Evolutionary conservation across 2,329 filamentous ascomycete species (phyloP), one percentile per base, ranked within the genome.

Genomic region (Botrytis sinoallii): DNA sequence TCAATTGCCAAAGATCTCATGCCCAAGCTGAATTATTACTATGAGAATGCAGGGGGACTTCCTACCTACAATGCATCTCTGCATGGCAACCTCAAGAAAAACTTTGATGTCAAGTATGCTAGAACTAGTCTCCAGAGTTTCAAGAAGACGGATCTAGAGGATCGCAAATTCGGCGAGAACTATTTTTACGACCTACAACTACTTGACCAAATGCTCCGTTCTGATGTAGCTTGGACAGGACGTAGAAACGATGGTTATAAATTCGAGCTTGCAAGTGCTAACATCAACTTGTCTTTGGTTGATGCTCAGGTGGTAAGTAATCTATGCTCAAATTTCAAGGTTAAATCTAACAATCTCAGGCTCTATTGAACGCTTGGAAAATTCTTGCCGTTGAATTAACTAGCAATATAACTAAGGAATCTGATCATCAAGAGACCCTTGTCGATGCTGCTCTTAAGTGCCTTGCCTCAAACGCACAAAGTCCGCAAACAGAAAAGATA

Each of bases 311-410:
- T 96, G 77, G 91, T 93, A 85, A 83, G 91, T 85, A 52, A 60
- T 35, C 38, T 57, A 60, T 25, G 60, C 46, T 44, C 55, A 64
- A 57, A 35, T 32, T 59, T 44, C 22, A 7, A 44, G 22, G 20
- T 72, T 32, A 8, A 14, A 46, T 40, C 77, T 84, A 79, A 84
- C 77, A 42, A 20, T 74, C 52, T 46, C 79, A 93, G 91, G 88
- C 90, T 61, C 88, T 99, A 29, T 92, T 98, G 76, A 90, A 93
- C 78, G 92, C 93, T 72, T 98, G 95, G 94, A 95, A 97, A 81
- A 91, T 93, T 74, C 86, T 99, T 14, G 89, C 95, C 22, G 87
- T 96, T 68, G 95, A 98, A 79, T 87, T 99, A 67, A 93, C 92
- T 81, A 89, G 89, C 66, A 78, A 77, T 44, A 90, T 80, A 6